Conservation (phyloP, 805 yeast species). For the Candida ficus region DNA sequence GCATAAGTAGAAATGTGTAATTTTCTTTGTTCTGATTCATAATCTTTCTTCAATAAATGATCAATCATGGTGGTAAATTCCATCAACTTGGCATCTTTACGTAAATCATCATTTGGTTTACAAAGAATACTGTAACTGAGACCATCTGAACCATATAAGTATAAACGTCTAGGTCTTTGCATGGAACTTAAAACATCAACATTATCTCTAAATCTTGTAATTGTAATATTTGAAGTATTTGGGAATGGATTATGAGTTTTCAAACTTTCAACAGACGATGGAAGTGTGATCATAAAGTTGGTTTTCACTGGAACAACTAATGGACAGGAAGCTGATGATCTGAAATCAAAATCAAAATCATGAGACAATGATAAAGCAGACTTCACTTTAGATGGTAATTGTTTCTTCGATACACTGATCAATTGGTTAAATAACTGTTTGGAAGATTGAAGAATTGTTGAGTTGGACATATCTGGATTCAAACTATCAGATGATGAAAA, state of each 20-base stretch:
- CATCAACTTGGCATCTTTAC: slow-evolving; percentile 93
- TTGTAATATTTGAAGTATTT: slow-evolving; percentile 42
- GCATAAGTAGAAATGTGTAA: slow-evolving; percentile 76
- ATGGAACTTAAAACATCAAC: slow-evolving; percentile 74
- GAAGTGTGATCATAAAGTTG: slow-evolving; percentile 64
- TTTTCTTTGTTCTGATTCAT: slow-evolving; percentile 68
- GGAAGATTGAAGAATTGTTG: slow-evolving; percentile 16
- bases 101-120: slow-evolving; percentile 83
- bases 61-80: slow-evolving; percentile 84
- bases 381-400: slow-evolving; percentile 11
- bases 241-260: slow-evolving; percentile 41
- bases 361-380: slow-evolving; percentile 25
- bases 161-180: slow-evolving; percentile 80
- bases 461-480: slow-evolving; percentile 13
- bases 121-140: slow-evolving; percentile 68
- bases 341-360: slow-evolving; percentile 39
- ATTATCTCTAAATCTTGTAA: slow-evolving; percentile 56
- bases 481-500: slow-evolving; percentile 23
- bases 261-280: slow-evolving; percentile 40
- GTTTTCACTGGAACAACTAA: slow-evolving; percentile 72
- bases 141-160: slow-evolving; percentile 75
- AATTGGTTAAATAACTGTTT: slow-evolving; percentile 25
- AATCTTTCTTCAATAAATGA: slow-evolving; percentile 57
- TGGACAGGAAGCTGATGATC: slow-evolving; percentile 37
- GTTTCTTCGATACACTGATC: slow-evolving; percentile 23